These are phyloP conservation scores for Epichloe uncinata DNA, from an alignment of 2,329 filamentous ascomycete genomes.

Conservation along the genomic window DNA sequence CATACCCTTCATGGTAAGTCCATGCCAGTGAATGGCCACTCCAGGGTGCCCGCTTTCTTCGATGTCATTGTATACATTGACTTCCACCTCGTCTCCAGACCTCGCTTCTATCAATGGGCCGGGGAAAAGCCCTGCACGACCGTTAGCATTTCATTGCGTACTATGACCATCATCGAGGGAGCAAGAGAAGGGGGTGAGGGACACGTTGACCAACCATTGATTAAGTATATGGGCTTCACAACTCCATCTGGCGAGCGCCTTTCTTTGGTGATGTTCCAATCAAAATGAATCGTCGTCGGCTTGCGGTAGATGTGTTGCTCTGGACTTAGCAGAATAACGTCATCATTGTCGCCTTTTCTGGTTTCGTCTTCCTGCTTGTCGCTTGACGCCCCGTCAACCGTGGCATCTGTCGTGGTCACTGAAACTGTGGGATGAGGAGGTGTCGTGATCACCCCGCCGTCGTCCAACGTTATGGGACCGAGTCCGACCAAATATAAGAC, in stretches of 20 bases:
- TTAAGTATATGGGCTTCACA: conserved; percentile 31
- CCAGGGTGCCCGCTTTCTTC: conserved; percentile 2
- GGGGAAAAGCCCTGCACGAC: conserved; percentile 22
- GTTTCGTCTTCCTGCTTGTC: neutral
- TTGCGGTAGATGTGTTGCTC: conserved; percentile 26
- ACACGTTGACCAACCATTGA: conserved; percentile 27
- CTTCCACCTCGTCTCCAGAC: conserved; percentile 27
- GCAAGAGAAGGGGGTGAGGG: neutral
- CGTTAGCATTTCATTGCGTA: neutral
- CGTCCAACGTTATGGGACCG: neutral
- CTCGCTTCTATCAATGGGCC: conserved; percentile 32
- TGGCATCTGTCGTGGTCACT: neutral
- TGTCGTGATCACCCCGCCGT: neutral
- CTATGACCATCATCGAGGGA: neutral
- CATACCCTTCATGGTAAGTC: conserved; percentile 46
- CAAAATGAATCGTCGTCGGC: conserved; percentile 17
- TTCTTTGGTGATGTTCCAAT: conserved; percentile 27
- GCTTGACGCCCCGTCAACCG: neutral
- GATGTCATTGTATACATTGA: conserved; percentile 27
- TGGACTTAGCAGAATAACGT: conserved; percentile 25
- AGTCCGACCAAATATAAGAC: neutral
- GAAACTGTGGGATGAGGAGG: neutral
- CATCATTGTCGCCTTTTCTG: neutral
- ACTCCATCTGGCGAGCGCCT: conserved; percentile 35
- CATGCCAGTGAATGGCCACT: conserved; percentile 56